Evolutionary conservation across 169 alveolate genomes (phyloP).

Genomic region (Plasmodium cynomolgi): DNA sequence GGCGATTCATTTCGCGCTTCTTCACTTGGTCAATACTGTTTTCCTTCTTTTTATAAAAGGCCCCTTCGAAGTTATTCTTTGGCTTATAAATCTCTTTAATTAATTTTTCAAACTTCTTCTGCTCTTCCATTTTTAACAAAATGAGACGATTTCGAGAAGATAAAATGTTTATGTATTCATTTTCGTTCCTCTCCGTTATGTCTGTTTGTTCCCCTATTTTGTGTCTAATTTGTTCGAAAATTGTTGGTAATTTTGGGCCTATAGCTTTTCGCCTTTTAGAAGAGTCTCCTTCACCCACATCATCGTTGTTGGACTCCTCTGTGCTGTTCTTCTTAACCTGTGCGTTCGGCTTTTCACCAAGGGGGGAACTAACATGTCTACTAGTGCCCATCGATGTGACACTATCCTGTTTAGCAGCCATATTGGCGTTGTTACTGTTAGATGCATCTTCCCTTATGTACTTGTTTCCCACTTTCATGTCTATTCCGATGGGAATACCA

Average conservation of each 20-base stretch:
- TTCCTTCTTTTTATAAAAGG: slow-evolving; percentile 33
- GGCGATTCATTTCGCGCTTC: not conserved
- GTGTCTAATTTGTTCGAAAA: slow-evolving; percentile 53
- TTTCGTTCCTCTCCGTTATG: slow-evolving; percentile 11
- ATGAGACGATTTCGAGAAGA: slow-evolving; percentile 28
- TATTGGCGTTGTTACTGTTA: not conserved
- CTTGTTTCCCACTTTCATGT: not conserved
- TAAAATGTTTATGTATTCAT: slow-evolving; percentile 48
- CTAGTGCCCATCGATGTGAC: not conserved
- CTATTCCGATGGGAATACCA: slow-evolving; percentile 70
- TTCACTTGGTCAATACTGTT: slow-evolving; percentile 6
- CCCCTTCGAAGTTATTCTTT: slow-evolving; percentile 75
- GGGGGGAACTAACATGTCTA: not conserved
- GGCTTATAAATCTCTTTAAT: slow-evolving; percentile 49
- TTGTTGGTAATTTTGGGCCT: slow-evolving; percentile 47
- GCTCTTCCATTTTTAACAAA: slow-evolving; percentile 53
- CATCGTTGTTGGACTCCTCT: not conserved
- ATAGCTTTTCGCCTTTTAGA: not conserved
- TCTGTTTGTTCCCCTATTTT: not conserved
- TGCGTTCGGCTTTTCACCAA: not conserved
- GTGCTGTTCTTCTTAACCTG: not conserved
- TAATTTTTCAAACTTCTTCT: slow-evolving; percentile 29
- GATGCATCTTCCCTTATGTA: not conserved
- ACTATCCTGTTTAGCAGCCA: not conserved
- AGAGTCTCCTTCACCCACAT: not conserved